phyloP scores from a whole-genome alignment of 495 filamentous ascomycete genomes.

The Penicillium tannophilum region DNA sequence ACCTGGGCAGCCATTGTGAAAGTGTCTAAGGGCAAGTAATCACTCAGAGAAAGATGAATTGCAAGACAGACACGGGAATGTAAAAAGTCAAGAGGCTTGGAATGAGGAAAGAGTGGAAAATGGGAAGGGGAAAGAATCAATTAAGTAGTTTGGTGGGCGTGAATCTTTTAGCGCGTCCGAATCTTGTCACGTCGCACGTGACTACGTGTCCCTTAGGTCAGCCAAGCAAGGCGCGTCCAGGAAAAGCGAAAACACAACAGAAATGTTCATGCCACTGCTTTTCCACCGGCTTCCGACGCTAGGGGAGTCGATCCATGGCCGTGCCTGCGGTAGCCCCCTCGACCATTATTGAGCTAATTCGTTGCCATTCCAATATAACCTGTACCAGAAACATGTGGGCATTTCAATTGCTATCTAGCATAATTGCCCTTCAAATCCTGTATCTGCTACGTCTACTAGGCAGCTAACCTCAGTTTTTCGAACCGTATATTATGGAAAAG shows the following conservation, averaged over 20 bases:
- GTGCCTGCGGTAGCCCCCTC: constrained; percentile 23
- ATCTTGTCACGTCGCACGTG: constrained; percentile 52
- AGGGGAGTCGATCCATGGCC: constrained; percentile 33
- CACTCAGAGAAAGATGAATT: constrained; percentile 18
- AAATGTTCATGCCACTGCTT: constrained; percentile 30
- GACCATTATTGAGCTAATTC: constrained; percentile 9
- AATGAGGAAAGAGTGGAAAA: constrained; percentile 32
- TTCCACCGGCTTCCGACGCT: constrained; percentile 34
- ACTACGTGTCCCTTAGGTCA: constrained; percentile 27
- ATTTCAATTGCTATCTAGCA: neutral
- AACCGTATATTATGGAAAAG: neutral
- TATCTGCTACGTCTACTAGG: neutral
- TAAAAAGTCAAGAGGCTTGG: constrained; percentile 27
- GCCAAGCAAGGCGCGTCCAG: constrained; percentile 25
- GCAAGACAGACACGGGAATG: constrained; percentile 25
- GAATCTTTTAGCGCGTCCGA: constrained; percentile 46
- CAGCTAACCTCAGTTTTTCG: neutral
- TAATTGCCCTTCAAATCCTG: neutral
- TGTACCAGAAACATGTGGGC: too few relatives aligned
- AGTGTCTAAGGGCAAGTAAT: constrained; percentile 23
- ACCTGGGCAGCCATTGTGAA: constrained; percentile 67
- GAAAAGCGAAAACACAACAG: constrained; percentile 8
- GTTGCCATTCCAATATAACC: neutral
- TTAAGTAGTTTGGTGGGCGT: constrained; percentile 36
- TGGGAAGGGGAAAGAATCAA: constrained; percentile 31